phyloP scores from a whole-genome alignment of 1,284 basidiomycete species.

The Thecaphora frezii region DNA sequence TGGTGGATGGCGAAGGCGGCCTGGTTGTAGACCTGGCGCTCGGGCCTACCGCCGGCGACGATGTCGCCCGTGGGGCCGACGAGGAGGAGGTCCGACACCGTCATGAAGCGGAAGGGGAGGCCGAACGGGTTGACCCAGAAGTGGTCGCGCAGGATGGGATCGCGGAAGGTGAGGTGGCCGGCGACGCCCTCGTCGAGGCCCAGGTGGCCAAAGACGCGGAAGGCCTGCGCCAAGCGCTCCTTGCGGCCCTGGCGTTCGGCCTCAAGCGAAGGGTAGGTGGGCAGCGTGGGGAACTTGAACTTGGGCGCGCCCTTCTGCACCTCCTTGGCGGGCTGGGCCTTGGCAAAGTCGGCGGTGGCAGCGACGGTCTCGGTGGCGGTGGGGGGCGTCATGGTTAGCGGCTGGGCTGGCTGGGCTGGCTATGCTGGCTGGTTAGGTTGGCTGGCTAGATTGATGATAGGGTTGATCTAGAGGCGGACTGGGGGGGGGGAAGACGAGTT shows the following conservation, averaged over 20 bases:
- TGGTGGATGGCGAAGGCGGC: conserved; percentile 66
- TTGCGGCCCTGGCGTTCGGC: conserved; percentile 65
- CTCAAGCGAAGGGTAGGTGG: conserved; percentile 60
- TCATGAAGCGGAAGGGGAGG: conserved; percentile 40
- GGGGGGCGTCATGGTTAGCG: background rate
- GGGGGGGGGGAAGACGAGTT: too few species aligned
- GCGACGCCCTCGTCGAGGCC: conserved; percentile 67
- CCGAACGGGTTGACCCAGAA: conserved; percentile 63
- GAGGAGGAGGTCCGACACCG: conserved; percentile 40
- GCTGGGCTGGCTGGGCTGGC: too few species aligned
- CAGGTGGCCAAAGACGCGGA: conserved; percentile 65
- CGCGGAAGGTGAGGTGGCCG: conserved; percentile 68
- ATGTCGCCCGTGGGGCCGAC: conserved; percentile 43
- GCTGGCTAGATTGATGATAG: too few species aligned
- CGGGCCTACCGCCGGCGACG: conserved; percentile 40
- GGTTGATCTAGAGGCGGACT: too few species aligned
- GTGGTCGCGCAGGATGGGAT: conserved; percentile 64
- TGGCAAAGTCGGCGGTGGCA: background rate
- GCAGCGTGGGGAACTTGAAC: conserved; percentile 45
- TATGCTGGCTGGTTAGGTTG: too few species aligned
- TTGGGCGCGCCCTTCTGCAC: conserved; percentile 41
- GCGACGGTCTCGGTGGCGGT: background rate
- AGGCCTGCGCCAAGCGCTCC: conserved; percentile 65
- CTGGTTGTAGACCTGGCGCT: conserved; percentile 51
- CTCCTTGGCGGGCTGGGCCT: conserved; percentile 34